Evolutionary conservation across 768 basidiomycete genomes (phyloP).

Genomic region (Pleurotus ostreatus): DNA sequence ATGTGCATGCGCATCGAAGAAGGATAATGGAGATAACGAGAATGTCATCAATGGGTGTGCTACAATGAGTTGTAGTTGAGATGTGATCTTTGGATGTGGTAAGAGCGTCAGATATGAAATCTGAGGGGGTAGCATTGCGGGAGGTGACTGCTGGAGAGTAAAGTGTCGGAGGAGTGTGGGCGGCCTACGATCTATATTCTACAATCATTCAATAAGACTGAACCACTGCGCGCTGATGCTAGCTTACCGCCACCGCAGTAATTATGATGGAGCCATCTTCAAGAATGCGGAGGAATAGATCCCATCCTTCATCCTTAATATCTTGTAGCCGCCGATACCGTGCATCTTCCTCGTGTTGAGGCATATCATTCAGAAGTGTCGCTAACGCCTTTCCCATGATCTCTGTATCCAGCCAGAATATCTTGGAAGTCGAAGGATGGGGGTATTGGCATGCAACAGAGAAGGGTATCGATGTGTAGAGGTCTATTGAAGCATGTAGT

Average conservation of each 20-base stretch:
- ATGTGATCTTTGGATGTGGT: slow-evolving; percentile 37
- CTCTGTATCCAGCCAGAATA: slow-evolving; percentile 71
- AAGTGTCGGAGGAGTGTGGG: slow-evolving; percentile 79
- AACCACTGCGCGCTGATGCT: neutral
- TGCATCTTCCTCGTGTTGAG: slow-evolving; percentile 37
- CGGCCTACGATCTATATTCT: slow-evolving; percentile 90
- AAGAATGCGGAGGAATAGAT: slow-evolving; percentile 71
- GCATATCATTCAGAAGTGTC: slow-evolving; percentile 30
- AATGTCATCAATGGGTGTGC: slow-evolving; percentile 64
- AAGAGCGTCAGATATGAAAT: slow-evolving; percentile 53
- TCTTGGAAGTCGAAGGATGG: slow-evolving; percentile 35
- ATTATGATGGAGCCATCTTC: slow-evolving; percentile 71
- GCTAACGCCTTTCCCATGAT: slow-evolving; percentile 47
- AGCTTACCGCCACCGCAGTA: slow-evolving; percentile 67
- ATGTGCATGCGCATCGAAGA: slow-evolving; percentile 58
- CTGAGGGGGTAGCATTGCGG: slow-evolving; percentile 37
- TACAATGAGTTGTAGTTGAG: slow-evolving; percentile 53
- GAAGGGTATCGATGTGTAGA: slow-evolving; percentile 54
- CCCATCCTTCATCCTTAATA: slow-evolving; percentile 70
- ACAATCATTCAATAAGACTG: slow-evolving; percentile 6
- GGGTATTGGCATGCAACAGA: slow-evolving; percentile 28
- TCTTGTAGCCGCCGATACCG: slow-evolving; percentile 49
- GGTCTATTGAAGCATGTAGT: slow-evolving; percentile 75
- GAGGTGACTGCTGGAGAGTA: slow-evolving; percentile 60
- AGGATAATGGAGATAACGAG: slow-evolving; percentile 50